Conservation (phyloP, 2,329 filamentous ascomycete species). For the Cercospora canescens region DNA sequence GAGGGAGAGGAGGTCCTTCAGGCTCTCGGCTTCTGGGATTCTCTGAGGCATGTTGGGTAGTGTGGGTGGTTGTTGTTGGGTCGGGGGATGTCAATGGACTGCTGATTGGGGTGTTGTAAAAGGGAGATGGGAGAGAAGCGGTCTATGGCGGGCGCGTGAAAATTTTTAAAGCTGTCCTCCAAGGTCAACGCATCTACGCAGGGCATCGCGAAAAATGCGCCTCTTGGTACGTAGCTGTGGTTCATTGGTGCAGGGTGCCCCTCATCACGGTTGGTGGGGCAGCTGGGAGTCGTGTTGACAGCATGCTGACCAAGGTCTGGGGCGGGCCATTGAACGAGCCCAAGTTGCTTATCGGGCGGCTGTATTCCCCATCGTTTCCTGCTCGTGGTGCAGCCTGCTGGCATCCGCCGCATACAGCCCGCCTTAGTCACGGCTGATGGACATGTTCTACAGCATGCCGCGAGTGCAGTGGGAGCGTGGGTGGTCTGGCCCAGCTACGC, state of each 20-base stretch:
- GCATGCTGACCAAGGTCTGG: conserved; percentile 5
- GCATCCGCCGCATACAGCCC: not conserved
- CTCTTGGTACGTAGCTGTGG: conserved; percentile 15
- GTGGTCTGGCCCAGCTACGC: not conserved
- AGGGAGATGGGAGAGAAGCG: conserved; percentile 4
- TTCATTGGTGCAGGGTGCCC: conserved; percentile 13
- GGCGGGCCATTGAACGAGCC: not conserved
- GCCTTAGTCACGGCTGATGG: not conserved
- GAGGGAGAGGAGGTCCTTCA: conserved; percentile 53
- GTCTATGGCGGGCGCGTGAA: conserved; percentile 3
- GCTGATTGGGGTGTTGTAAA: not conserved
- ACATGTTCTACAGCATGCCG: not conserved
- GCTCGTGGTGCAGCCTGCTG: not conserved
- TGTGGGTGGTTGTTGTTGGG: not conserved
- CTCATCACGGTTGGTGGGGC: conserved; percentile 15
- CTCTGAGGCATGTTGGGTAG: conserved; percentile 51
- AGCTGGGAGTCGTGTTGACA: conserved; percentile 3
- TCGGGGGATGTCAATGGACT: conserved; percentile 8
- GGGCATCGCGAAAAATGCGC: conserved; percentile 10
- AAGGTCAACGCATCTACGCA: conserved; percentile 6
- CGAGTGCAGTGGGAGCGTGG: not conserved
- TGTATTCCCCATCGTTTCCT: not conserved
- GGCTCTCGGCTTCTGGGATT: conserved; percentile 58
- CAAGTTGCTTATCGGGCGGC: not conserved
- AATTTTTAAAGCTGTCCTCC: conserved; percentile 17